phyloP scores from a whole-genome alignment of 2,329 filamentous ascomycete species.

The Sporothrix variecibatus region DNA sequence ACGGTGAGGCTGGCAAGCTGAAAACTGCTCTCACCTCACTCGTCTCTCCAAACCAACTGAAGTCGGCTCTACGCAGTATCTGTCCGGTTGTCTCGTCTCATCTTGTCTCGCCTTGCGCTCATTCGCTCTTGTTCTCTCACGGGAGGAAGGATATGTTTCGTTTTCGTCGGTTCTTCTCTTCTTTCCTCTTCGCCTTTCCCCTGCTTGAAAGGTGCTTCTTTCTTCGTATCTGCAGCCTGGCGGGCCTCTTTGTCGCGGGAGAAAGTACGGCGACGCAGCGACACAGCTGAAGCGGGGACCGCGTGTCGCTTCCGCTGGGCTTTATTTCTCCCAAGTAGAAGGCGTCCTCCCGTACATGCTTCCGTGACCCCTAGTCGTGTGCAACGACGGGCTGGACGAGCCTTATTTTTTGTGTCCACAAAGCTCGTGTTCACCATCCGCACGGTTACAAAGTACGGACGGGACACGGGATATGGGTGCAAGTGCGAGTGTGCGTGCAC shows the following conservation, averaged over 20 bases:
- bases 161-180: background rate
- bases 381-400: slow-evolving; percentile 6
- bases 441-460: background rate
- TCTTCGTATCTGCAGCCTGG: slow-evolving; percentile 1
- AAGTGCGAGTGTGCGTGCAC: background rate
- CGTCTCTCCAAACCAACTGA: background rate
- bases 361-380: background rate
- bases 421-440: background rate
- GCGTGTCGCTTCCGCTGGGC: background rate
- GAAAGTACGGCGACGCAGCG: background rate
- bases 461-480: background rate
- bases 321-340: background rate
- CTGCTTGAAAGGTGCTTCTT: background rate
- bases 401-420: background rate
- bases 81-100: background rate
- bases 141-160: no score
- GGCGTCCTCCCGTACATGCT: background rate
- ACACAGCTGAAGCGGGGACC: no score
- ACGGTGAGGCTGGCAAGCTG: background rate
- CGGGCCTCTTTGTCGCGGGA: background rate
- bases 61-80: background rate
- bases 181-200: background rate
- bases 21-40: background rate
- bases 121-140: background rate
- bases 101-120: background rate